Percentiles rank a stretch among this genome's conserved stretches.
These are phyloP conservation scores for Suillus spraguei DNA, from an alignment of 768 basidiomycete genomes.

Conservation along the genomic window DNA sequence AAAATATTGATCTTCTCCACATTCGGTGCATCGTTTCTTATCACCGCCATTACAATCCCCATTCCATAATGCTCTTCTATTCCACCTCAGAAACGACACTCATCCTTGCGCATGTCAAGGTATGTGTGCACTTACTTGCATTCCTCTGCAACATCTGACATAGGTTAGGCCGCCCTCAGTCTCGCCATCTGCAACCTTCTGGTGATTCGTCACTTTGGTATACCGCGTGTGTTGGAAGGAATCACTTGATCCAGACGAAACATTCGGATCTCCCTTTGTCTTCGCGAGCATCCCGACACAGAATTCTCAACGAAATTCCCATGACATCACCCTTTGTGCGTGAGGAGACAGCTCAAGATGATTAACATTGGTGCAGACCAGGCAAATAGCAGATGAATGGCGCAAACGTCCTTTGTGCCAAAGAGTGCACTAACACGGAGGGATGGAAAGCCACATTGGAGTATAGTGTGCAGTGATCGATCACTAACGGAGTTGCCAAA, in stretches of 20 bases:
- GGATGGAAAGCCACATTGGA: neutral
- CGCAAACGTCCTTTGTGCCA: neutral
- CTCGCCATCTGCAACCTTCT: constrained; percentile 10
- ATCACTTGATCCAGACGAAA: constrained; percentile 1
- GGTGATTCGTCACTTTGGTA: constrained; percentile 1
- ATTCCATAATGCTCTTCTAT: neutral
- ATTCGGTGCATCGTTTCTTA: constrained; percentile 2
- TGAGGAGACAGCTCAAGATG: no score
- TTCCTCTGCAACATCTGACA: neutral
- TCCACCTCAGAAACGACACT: neutral
- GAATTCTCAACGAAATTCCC: neutral
- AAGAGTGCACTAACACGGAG: neutral
- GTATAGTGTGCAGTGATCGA: neutral
- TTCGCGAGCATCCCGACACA: neutral
- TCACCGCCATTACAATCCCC: neutral
- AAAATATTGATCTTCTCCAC: constrained; percentile 4
- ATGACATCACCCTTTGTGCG: neutral
- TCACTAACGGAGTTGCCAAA: neutral
- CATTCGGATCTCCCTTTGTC: neutral
- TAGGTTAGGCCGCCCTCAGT: constrained; percentile 5
- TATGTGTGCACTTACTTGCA: neutral
- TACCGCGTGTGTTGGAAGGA: constrained; percentile 3
- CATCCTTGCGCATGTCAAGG: constrained; percentile 5
- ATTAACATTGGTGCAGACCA: neutral
- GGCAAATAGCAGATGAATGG: neutral